phyloP scores from a whole-genome alignment of 208 protist genomes.

The Leishmania martiniquensis region DNA sequence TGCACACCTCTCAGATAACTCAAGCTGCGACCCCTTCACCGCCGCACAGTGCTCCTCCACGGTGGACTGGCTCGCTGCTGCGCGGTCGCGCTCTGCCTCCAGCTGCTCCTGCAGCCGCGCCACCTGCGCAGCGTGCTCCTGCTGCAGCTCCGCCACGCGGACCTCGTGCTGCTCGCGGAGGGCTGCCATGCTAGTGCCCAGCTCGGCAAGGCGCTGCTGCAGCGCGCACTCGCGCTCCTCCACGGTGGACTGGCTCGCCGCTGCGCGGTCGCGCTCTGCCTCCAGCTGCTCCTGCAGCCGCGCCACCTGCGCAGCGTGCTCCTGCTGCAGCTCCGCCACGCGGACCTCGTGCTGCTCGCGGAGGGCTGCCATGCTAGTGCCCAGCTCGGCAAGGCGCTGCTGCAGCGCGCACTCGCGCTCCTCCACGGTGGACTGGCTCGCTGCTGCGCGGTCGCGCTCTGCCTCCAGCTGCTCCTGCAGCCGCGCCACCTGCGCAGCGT shows the following conservation, averaged over 20 bases:
- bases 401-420: not conserved
- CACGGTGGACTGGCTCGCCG: no score
- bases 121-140: conserved; percentile 10
- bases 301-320: not conserved
- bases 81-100: conserved; percentile 3
- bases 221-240: not conserved
- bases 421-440: not conserved
- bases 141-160: conserved; percentile 6
- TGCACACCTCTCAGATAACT: conserved; percentile 17
- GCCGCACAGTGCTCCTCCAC: no score
- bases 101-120: conserved; percentile 10
- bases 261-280: not conserved
- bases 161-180: conserved; percentile 1
- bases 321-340: not conserved
- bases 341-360: conserved; percentile 1
- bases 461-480: not conserved
- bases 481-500: not conserved
- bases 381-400: not conserved
- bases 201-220: not conserved
- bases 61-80: no score
- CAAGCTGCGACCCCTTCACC: conserved; percentile 11
- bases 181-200: not conserved
- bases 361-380: not conserved
- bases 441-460: not conserved
- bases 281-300: not conserved